Base-by-base conservation (phyloP, 2,329 filamentous ascomycete species). In the Colletotrichum viniferum region DNA sequence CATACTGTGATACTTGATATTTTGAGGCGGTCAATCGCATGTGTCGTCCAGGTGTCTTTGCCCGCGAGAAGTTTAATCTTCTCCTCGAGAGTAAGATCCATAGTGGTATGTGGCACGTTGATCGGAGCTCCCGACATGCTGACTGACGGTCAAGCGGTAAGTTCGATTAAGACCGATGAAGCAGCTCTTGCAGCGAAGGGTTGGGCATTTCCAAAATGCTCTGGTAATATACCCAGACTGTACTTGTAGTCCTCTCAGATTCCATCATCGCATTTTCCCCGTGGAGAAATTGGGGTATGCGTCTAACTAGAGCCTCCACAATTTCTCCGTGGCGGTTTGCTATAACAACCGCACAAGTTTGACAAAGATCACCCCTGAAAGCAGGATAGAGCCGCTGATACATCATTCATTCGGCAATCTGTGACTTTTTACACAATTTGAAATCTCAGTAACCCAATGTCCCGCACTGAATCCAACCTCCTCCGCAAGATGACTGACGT, bases 31-130 rank as follows among this genome's bases (percentile, higher is more conserved):
- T 62, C 56, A 24, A 55, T 70, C 5, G 38, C 18, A n/a, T 68
- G 32, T 34, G 52, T 68, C 7, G 1, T 58, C 65, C 48, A 43
- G 4, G 30, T 55, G 10, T 67, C 64, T 36, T 56, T 58, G 5
- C 52, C 65, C 1, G 65, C 52, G 18, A 70, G 58, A 26, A 70
- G 68, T n/a, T 21, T 14, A 1, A 63, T n/a, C 28, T 64, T 70
- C 32, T 70, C 68, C 26, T 36, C 28, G 18, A 64, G 26, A 13
- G 66, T 58, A 18, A 69, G 52, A 21, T 69, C 0, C 30, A 21
- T 43, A 24, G 43, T 28, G 1, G 61, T 38, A 32, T 2, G 9
- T 13, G 61, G 8, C 34, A 63, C 61, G 16, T 63, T 32, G 34
- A 63, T 26, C 4, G 8, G 14, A 16, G 55, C 55, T 62, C 13